A percentile compares a stretch with the other conserved stretches of the same genome.
phyloP scores from a whole-genome alignment of 345 rosid genomes.

The Syzygium aqueum region DNA sequence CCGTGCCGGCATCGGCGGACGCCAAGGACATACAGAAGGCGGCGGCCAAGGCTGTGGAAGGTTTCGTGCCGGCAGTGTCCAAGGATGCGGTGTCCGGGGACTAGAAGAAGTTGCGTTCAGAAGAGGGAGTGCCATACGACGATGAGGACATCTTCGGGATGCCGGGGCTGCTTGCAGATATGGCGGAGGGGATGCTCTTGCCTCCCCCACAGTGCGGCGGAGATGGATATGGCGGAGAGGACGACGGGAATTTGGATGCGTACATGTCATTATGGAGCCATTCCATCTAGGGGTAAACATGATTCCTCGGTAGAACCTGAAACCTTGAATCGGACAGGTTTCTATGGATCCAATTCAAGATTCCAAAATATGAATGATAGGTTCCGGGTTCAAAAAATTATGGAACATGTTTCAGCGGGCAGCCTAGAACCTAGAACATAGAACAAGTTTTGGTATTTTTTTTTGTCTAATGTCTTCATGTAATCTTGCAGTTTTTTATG shows the following conservation, averaged over 20 bases:
- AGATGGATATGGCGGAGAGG: conserved; percentile 3
- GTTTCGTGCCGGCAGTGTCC: conserved; percentile 18
- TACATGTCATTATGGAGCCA: conserved; percentile 60
- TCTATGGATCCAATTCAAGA: no score
- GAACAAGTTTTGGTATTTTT: no score
- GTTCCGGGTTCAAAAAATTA: no score
- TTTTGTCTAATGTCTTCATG: no score
- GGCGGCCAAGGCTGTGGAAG: conserved; percentile 52
- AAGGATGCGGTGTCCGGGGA: conserved; percentile 16
- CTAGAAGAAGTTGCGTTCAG: conserved; percentile 27
- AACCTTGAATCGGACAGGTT: no score
- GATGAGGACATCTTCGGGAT: conserved; percentile 61
- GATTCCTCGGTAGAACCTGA: no score
- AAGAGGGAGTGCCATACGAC: conserved; percentile 27
- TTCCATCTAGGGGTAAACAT: background rate
- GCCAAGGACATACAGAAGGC: conserved; percentile 70
- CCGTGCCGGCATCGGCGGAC: conserved; percentile 45
- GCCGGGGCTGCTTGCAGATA: conserved; percentile 44
- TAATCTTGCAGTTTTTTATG: no score
- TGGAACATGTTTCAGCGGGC: no score
- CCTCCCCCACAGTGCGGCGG: conserved; percentile 45
- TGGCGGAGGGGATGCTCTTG: conserved; percentile 80
- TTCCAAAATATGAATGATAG: no score
- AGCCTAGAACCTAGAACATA: no score
- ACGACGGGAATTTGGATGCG: conserved; percentile 19